These are phyloP conservation scores for Verbena officinalis DNA, from an alignment of 257 asterid genomes.

Conservation along the genomic window DNA sequence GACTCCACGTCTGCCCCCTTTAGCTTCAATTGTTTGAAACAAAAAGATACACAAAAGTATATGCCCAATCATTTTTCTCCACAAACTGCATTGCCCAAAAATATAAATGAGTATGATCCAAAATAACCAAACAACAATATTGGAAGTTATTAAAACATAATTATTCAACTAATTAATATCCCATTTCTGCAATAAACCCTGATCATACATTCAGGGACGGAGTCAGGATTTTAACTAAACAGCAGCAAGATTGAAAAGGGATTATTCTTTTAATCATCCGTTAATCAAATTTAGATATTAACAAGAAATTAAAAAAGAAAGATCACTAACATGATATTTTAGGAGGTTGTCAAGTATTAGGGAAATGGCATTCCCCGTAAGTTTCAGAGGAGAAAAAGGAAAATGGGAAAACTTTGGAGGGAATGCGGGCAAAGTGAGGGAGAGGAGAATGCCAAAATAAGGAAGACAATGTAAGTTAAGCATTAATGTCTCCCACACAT, in stretches of 20 bases:
- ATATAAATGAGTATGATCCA: neutral
- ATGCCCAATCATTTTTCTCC: conserved; percentile 61
- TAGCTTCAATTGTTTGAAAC: conserved; percentile 60
- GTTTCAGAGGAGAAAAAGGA: conserved; percentile 17
- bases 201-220: too few relatives aligned
- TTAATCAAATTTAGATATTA: neutral
- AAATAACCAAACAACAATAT: neutral
- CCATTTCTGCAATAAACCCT: too few relatives aligned
- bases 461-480: conserved; percentile 21
- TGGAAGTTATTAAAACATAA: too few relatives aligned
- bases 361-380: conserved; percentile 33
- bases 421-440: conserved; percentile 23
- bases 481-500: conserved; percentile 42
- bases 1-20: conserved; percentile 24
- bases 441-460: neutral
- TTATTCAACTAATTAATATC: too few relatives aligned
- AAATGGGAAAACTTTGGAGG: conserved; percentile 26
- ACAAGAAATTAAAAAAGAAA: neutral
- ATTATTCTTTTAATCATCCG: too few relatives aligned
- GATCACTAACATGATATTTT: conserved; percentile 29
- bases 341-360: conserved; percentile 20
- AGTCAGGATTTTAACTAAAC: too few relatives aligned
- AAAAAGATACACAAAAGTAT: conserved; percentile 48
- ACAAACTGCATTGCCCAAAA: conserved; percentile 43
- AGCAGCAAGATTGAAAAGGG: too few relatives aligned